Percentiles rank a stretch among this genome's conserved stretches.
Evolutionary conservation across 768 basidiomycete species (phyloP).

Genomic region (Tulasnella sp.): DNA sequence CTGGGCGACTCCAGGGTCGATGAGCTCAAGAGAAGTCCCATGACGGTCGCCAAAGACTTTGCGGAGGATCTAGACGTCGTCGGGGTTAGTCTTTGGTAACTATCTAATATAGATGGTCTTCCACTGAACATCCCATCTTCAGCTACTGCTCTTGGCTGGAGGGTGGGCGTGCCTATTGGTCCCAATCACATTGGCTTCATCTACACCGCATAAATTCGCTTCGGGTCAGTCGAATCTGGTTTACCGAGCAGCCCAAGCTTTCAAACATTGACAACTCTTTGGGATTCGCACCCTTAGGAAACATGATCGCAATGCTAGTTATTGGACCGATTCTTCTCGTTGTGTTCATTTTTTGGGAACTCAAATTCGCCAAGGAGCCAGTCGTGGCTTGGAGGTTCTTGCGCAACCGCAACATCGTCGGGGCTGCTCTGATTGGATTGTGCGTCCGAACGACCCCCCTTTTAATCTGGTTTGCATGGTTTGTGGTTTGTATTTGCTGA

Average conservation of each 20-base stretch:
- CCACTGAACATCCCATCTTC: not conserved
- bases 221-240: constrained; percentile 6
- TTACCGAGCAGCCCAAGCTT: constrained; percentile 13
- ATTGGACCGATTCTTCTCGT: constrained; percentile 38
- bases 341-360: constrained; percentile 38
- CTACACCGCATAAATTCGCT: not conserved
- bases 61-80: no score
- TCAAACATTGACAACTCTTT: no score
- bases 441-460: constrained; percentile 54
- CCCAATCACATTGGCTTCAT: not conserved
- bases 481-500: no score
- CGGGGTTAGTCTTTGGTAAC: not conserved
- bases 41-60: no score
- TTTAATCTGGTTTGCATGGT: constrained; percentile 17
- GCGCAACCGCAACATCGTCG: constrained; percentile 46
- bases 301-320: constrained; percentile 43
- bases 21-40: no score
- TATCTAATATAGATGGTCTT: not conserved
- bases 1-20: constrained; percentile 18
- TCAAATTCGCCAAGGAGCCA: constrained; percentile 43
- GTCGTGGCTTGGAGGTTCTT: constrained; percentile 53
- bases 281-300: constrained; percentile 27
- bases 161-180: no score
- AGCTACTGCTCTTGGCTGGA: not conserved
- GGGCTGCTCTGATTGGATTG: constrained; percentile 50